phyloP scores from a whole-genome alignment of 225 moss, liverwort and hornwort species.

The Physcomitrium patens region DNA sequence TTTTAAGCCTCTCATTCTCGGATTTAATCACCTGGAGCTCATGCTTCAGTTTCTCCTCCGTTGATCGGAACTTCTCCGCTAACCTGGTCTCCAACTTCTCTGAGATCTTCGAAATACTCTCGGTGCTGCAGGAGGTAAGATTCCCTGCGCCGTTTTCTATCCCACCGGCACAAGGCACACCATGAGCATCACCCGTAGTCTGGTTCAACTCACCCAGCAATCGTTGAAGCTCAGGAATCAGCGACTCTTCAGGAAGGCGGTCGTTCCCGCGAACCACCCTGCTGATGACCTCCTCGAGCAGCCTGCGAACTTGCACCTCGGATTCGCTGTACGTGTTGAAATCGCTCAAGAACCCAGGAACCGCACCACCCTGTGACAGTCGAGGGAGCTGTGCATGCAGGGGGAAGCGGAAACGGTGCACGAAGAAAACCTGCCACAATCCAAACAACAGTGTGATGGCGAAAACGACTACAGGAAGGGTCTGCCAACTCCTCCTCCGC shows the following conservation, averaged over 20 bases:
- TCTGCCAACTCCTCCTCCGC: constrained; percentile 15
- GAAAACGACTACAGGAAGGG: background rate
- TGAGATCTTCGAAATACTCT: background rate
- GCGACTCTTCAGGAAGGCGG: background rate
- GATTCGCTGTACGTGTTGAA: background rate
- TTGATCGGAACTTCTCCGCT: background rate
- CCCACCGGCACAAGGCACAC: background rate
- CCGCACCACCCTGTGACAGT: background rate
- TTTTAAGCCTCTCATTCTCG: constrained; percentile 17
- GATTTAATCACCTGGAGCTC: constrained; percentile 5
- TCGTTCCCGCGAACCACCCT: too few species aligned
- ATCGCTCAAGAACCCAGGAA: background rate
- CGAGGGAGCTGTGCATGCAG: background rate
- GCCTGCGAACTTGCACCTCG: background rate
- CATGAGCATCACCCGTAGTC: background rate
- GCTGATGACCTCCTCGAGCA: background rate
- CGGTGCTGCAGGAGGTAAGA: background rate
- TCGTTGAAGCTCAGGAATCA: background rate
- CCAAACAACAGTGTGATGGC: constrained; percentile 1
- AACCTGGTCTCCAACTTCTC: background rate
- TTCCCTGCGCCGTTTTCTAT: background rate
- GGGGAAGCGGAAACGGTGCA: background rate
- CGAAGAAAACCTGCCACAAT: constrained; percentile 6
- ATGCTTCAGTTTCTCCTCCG: background rate
- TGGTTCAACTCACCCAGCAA: background rate